Percentiles rank a stretch among this genome's conserved stretches.
Evolutionary conservation across 139 green algal species (phyloP).

Genomic region (Chlamydomonas sphaeroides): DNA sequence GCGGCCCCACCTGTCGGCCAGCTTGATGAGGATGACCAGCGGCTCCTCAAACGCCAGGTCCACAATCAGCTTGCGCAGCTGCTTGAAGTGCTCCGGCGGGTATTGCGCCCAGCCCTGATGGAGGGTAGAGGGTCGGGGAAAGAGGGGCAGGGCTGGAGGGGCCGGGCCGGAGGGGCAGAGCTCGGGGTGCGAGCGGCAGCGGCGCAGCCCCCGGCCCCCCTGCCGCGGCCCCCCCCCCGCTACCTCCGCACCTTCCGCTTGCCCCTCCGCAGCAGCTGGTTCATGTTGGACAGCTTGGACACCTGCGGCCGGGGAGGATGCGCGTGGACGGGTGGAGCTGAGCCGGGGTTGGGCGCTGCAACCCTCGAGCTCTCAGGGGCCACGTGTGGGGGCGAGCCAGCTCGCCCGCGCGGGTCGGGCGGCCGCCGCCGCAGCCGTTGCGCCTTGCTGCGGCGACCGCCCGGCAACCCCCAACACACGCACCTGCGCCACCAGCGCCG

Average conservation of each 20-base stretch:
- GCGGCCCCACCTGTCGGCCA: conserved; percentile 78
- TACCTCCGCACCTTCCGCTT: conserved; percentile 57
- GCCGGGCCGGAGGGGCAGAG: too few species aligned
- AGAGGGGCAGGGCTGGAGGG: too few species aligned
- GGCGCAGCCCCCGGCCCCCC: too few species aligned
- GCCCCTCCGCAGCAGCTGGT: conserved; percentile 86
- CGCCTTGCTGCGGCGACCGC: too few species aligned
- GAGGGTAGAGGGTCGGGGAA: not conserved
- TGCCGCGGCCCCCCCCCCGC: not conserved
- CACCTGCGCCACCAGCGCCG: conserved; percentile 73
- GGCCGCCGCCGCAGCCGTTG: too few species aligned
- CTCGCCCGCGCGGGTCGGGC: too few species aligned
- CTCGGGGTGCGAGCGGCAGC: too few species aligned
- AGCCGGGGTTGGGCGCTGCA: too few species aligned
- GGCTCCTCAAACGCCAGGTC: conserved; percentile 73
- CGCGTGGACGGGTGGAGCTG: too few species aligned
- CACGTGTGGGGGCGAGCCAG: too few species aligned
- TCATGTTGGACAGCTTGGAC: conserved; percentile 85
- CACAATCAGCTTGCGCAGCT: conserved; percentile 58
- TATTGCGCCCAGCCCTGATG: conserved; percentile 57
- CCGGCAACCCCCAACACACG: not conserved
- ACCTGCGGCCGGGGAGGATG: conserved; percentile 58
- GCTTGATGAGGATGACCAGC: conserved; percentile 93
- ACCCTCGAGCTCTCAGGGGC: too few species aligned
- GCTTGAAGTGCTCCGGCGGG: conserved; percentile 49